phyloP scores from a whole-genome alignment of 1,284 basidiomycete genomes.

The Schizophyllum commune region DNA sequence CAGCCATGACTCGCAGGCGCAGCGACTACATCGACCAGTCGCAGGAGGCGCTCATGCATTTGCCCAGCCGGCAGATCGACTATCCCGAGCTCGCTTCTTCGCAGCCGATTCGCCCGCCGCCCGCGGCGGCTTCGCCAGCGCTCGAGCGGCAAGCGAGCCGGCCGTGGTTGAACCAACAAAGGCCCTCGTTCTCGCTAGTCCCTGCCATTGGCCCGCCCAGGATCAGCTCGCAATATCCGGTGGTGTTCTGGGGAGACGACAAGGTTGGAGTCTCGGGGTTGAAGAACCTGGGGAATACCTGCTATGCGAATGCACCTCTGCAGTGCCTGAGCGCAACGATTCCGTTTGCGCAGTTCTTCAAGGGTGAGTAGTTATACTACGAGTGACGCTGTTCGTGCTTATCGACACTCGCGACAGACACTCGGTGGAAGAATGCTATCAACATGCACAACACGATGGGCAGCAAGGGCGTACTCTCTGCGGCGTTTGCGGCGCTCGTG shows the following conservation, averaged over 20 bases:
- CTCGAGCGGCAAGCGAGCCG: conserved; percentile 66
- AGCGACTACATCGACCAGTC: conserved; percentile 78
- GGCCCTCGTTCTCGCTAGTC: conserved; percentile 15
- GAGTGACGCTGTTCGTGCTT: conserved; percentile 1
- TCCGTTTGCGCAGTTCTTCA: conserved; percentile 85
- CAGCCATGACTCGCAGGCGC: conserved; percentile 64
- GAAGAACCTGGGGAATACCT: conserved; percentile 97
- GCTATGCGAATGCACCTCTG: conserved; percentile 98
- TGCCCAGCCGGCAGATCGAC: conserved; percentile 54
- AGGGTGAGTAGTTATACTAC: conserved; percentile 21
- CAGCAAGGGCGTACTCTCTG: conserved; percentile 80
- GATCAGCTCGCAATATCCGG: conserved; percentile 64
- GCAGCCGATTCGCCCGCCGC: conserved; percentile 66
- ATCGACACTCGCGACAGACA: conserved; percentile 42
- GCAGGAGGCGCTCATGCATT: conserved; percentile 56
- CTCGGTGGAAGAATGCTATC: conserved; percentile 81
- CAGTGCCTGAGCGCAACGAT: conserved; percentile 92
- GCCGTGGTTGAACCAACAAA: conserved; percentile 26
- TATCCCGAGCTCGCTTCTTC: conserved; percentile 49
- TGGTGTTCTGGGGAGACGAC: conserved; percentile 74
- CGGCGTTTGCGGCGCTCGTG: conserved; percentile 79
- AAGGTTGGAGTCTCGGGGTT: conserved; percentile 81
- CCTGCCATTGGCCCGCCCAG: conserved; percentile 42
- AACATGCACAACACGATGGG: conserved; percentile 87
- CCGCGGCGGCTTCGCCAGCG: conserved; percentile 58